Conservation (phyloP, 179 eudicot genomes). For the Vitellaria paradoxa region DNA sequence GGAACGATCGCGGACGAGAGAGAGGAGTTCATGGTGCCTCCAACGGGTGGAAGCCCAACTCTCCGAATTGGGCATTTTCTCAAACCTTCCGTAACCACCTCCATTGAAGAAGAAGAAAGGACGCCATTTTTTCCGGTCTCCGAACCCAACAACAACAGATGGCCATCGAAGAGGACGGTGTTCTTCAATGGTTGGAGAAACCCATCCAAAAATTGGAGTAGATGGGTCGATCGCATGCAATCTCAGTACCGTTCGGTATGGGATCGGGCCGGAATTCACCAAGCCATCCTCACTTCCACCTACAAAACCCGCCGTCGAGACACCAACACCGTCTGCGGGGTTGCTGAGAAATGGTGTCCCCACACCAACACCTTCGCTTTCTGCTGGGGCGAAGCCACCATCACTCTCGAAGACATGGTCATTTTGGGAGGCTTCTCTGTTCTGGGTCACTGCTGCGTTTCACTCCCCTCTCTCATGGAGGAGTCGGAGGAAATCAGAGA, state of each 20-base stretch:
- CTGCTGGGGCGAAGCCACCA: constrained; percentile 45
- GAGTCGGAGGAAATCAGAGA: background rate
- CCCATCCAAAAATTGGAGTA: constrained; percentile 15
- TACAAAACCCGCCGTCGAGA: background rate
- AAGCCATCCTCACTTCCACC: constrained; percentile 24
- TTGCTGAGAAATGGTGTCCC: constrained; percentile 38
- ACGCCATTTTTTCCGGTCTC: too few relatives aligned
- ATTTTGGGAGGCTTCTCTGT: constrained; percentile 29
- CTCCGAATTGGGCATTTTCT: too few relatives aligned
- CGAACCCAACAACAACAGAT: too few relatives aligned
- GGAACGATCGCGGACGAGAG: too few relatives aligned
- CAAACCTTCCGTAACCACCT: too few relatives aligned
- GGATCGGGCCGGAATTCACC: constrained; percentile 26
- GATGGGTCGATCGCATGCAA: constrained; percentile 21
- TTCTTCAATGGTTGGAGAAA: constrained; percentile 13
- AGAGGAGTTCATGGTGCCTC: too few relatives aligned
- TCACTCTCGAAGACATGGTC: constrained; percentile 26
- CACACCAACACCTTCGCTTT: constrained; percentile 38
- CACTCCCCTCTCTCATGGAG: background rate
- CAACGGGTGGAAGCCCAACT: too few relatives aligned
- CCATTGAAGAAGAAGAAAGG: too few relatives aligned
- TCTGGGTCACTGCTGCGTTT: constrained; percentile 8
- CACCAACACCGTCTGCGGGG: constrained; percentile 6
- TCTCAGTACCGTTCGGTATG: constrained; percentile 17
- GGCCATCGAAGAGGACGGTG: too few relatives aligned